A percentile compares a stretch with the other conserved stretches of the same genome.
Evolutionary conservation across 495 filamentous ascomycete genomes (phyloP).

Genomic region (Sordaria brevicollis): DNA sequence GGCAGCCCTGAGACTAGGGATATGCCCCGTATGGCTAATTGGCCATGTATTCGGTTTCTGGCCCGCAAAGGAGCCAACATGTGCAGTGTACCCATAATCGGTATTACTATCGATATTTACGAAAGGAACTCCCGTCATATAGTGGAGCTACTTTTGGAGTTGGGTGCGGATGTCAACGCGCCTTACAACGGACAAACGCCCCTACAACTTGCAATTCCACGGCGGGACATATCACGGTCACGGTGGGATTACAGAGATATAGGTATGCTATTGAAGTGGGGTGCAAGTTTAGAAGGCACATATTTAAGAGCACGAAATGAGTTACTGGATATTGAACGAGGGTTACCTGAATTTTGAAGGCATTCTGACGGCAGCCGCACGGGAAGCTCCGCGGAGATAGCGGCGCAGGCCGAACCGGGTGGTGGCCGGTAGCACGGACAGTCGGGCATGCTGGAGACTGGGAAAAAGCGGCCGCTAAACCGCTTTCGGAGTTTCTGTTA

Average conservation of each 20-base stretch:
- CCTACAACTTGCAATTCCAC: too few species aligned
- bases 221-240: too few species aligned
- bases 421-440: background rate
- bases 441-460: background rate
- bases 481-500: conserved; percentile 19
- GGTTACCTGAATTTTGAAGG: too few species aligned
- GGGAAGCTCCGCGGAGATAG: background rate
- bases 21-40: too few species aligned
- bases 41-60: background rate
- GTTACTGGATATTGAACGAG: too few species aligned
- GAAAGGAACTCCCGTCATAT: too few species aligned
- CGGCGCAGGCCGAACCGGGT: background rate
- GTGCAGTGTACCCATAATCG: background rate
- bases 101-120: too few species aligned
- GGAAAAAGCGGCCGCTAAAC: conserved; percentile 4
- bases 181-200: background rate
- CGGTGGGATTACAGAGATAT: too few species aligned
- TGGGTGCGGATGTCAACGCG: background rate
- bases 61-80: background rate
- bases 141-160: background rate
- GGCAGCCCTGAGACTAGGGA: too few species aligned
- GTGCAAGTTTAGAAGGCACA: too few species aligned
- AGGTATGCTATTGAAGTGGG: background rate
- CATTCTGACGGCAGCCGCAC: background rate
- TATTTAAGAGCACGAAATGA: too few species aligned